Evolutionary conservation across 2,329 filamentous ascomycete species (phyloP), one percentile per base, ranked within the genome.

Genomic region (Colletotrichum sp.): DNA sequence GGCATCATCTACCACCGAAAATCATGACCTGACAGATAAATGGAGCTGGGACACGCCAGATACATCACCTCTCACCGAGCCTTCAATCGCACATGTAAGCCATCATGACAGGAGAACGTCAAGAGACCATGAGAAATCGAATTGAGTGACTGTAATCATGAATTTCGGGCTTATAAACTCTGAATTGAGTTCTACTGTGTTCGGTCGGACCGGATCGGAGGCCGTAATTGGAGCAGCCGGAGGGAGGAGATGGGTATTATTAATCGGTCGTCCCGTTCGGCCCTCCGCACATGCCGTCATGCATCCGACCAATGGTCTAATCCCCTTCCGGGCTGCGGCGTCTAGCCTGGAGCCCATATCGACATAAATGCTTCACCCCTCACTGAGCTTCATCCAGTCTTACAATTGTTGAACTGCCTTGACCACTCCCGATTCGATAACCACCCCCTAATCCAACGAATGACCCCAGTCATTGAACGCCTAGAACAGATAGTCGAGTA

Each of bases 201-300:
- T 71, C 60, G 13, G 13, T 57, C 36, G 68, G 34, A 60, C 52
- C 36, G 55, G 52, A 26, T 62, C 68, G 62, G 28, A 62, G 67
- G n/a, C 34, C 59, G 48, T 71, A 32, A 66, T 55, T 75, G 68
- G 72, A 63, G 68, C 52, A 62, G 68, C 52, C 55, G 65, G 44
- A 34, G 48, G 64, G 34, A 15, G 44, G n/a, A 13, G 44, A 12
- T 52, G 44, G 44, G 12, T 55, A 76, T 76, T 76, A 74, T 60
- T 69, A 76, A 76, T 76, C 74, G 65, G 48, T 48, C 26, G 16
- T 60, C 44, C 64, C 65, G 74, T 62, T 60, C 70, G 70, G 74
- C 70, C 39, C 64, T 75, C 70, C 57, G 70, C 57, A 57, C 8
- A 75, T 75, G 70, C 70, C 74, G 74, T 73, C 70, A 75, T 75